Evolutionary conservation across 495 filamentous ascomycete species (phyloP).

Genomic region (Neurospora sp.): DNA sequence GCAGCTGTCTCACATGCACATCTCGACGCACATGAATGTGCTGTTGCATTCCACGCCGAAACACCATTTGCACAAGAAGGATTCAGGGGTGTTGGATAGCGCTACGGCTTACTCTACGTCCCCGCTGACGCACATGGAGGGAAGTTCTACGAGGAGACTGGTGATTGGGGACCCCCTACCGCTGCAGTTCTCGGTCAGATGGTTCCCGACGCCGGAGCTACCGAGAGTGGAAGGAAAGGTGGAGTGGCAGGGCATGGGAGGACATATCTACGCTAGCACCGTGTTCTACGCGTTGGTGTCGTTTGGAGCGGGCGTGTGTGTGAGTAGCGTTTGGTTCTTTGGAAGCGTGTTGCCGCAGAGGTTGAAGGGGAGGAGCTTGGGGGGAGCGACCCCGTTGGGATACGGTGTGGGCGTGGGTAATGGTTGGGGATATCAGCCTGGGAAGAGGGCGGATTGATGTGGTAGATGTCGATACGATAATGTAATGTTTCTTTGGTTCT

Average conservation of each 20-base stretch:
- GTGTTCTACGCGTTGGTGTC: slow-evolving; percentile 53
- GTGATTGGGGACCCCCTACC: slow-evolving; percentile 82
- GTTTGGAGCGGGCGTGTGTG: slow-evolving; percentile 43
- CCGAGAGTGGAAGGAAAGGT: slow-evolving; percentile 45
- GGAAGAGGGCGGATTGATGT: slow-evolving; percentile 18
- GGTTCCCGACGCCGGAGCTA: slow-evolving; percentile 67
- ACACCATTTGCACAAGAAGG: slow-evolving; percentile 42
- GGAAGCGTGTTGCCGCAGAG: slow-evolving; percentile 50
- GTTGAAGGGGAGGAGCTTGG: slow-evolving; percentile 38
- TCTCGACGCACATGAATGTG: slow-evolving; percentile 81
- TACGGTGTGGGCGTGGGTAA: slow-evolving; percentile 39
- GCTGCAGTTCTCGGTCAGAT: slow-evolving; percentile 70
- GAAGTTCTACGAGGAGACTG: slow-evolving; percentile 47
- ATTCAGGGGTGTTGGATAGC: slow-evolving; percentile 66
- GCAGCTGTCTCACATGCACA: slow-evolving; percentile 82
- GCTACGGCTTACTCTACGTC: slow-evolving; percentile 80
- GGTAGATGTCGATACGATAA: background rate
- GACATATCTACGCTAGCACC: slow-evolving; percentile 57
- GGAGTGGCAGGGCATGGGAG: slow-evolving; percentile 53
- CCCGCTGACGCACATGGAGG: slow-evolving; percentile 50
- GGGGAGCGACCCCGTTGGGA: slow-evolving; percentile 44
- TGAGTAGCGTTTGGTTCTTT: slow-evolving; percentile 51
- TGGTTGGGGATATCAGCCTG: slow-evolving; percentile 40
- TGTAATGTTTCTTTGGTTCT: background rate
- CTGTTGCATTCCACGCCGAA: slow-evolving; percentile 64